Evolutionary conservation across 139 green algal genomes (phyloP), one percentile per base, ranked within the genome.

Genomic region (Chlorella sorokiniana): DNA sequence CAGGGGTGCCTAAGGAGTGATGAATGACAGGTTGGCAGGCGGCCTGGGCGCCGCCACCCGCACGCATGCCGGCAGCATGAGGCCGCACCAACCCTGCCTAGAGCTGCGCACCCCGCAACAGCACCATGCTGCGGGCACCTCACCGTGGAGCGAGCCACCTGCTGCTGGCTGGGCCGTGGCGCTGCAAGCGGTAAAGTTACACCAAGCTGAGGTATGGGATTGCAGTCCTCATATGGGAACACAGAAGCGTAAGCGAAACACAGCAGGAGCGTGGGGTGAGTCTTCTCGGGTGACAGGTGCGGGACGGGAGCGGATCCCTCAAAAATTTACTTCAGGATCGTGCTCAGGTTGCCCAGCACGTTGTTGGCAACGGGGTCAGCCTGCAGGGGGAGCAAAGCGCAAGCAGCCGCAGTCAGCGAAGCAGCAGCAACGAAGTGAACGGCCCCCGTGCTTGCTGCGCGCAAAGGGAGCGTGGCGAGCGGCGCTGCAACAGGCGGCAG

Each of bases 271-370:
- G 48, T 56, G 48, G 48, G 48, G 48, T 25, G 16, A 56, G 48
- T 59, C 48, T 59, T 59, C 48, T 59, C 48, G 48, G 48, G 48
- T 59, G 48, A 59, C 16, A 16, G 48, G 16, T 59, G 48, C 48
- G 48, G 16, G 48, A 16, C 48, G 48, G 48, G 48, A 59, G 16
- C 56, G 29, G 56, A 29, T 22, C 22, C 18, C 65, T 72, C n/a
- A 54, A n/a, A n/a, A n/a, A n/a, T n/a, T 11, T 76, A 20, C 73
- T 69, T 79, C 20, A 79, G 25, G 73, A 79, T 69, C 45, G 88
- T 86, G 69, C 83, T 83, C 61, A 97, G 95, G 93, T 98, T 99
- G 84, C 90, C 91, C 11, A 98, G 86, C 65, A 98, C 92, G 94
- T 99, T 99, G 91, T 93, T 91, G 81, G 70, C 48, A 48, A 91